Evolutionary conservation across 768 basidiomycete genomes (phyloP), one percentile per base, ranked within the genome.

Genomic region (Tricholoma terreum): DNA sequence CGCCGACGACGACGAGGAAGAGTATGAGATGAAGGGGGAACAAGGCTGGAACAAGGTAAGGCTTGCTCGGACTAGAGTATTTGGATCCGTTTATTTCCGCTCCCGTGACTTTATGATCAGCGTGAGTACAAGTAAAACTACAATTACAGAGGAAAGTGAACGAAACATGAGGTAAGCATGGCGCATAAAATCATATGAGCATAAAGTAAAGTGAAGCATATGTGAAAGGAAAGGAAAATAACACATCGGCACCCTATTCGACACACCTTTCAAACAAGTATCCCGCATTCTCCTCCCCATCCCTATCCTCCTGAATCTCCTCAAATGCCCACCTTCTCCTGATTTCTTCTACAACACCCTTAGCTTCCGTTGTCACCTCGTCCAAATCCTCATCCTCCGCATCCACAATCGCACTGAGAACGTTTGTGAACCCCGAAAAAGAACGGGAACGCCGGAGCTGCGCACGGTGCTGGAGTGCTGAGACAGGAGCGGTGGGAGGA

Each of bases 291-390:
- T 38, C 30, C 1, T 12, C n/a, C 0, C 40, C 53, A 8, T 40
- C 30, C 5, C 21, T 35, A 9, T 48, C 54, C 36, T 58, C 52
- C 9, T 21, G 10, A 3, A 61, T 40, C 5, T 58, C 54, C 42
- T 60, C 52, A 24, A 63, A 63, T 24, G 49, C 43, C 58, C 54
- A 58, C 6, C 35, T 12, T n/a, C 46, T 53, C 24, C 40, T 33
- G 49, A 65, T 59, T 19, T 34, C 43, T 48, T 43, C 31, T 21
- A 59, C 52, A 31, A 65, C 50, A 19, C 42, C 21, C 30, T 52
- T 45, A 3, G 64, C 64, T 55, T 65, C 64, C n/a, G 52, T 34
- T 1, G 60, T 63, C 10, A 34, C 58, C 31, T 63, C 64, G 33
- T 65, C 62, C 4, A 64, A 38, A 15, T 46, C 62, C 1, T 33